Percentiles rank a stretch among this genome's conserved stretches.
phyloP scores from a whole-genome alignment of 2,329 filamentous ascomycete genomes.

The Beauveria varroae region DNA sequence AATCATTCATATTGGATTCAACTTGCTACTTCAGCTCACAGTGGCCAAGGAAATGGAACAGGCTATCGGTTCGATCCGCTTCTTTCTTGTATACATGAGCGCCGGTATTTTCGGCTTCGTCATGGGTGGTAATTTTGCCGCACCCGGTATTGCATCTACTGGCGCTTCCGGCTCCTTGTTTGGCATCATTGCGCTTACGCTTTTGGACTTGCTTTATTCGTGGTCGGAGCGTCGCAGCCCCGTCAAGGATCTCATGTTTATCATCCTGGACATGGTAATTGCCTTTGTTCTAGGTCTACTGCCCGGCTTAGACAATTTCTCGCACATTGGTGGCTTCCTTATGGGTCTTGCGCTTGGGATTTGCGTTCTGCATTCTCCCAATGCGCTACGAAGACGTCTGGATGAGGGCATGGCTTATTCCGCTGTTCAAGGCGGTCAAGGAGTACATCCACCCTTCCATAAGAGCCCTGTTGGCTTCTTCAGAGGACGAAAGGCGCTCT shows the following conservation, averaged over 20 bases:
- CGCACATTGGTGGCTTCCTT: conserved; percentile 90
- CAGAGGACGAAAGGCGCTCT: conserved; percentile 82
- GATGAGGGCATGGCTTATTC: conserved; percentile 66
- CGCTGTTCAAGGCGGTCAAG: conserved; percentile 48
- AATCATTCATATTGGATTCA: conserved; percentile 91
- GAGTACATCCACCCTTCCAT: conserved; percentile 45
- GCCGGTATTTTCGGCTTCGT: conserved; percentile 95
- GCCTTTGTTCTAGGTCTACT: conserved; percentile 88
- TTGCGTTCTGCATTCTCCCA: conserved; percentile 81
- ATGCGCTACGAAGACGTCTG: conserved; percentile 66
- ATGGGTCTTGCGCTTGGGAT: conserved; percentile 86
- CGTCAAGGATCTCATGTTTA: conserved; percentile 77
- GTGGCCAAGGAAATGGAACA: conserved; percentile 89
- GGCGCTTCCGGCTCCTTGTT: conserved; percentile 89
- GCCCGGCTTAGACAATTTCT: conserved; percentile 93
- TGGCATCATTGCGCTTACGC: conserved; percentile 78
- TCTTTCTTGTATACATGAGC: conserved; percentile 81
- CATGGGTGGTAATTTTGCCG: conserved; percentile 87
- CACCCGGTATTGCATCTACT: conserved; percentile 70
- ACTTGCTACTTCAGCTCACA: conserved; percentile 83
- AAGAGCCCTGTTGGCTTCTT: conserved; percentile 72
- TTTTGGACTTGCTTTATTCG: conserved; percentile 87
- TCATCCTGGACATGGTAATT: conserved; percentile 77
- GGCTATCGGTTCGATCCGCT: conserved; percentile 80
- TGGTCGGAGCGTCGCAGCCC: conserved; percentile 76